Evolutionary conservation across 192 early-diverging fungal species (phyloP).

Genomic region (Backusella luteola): DNA sequence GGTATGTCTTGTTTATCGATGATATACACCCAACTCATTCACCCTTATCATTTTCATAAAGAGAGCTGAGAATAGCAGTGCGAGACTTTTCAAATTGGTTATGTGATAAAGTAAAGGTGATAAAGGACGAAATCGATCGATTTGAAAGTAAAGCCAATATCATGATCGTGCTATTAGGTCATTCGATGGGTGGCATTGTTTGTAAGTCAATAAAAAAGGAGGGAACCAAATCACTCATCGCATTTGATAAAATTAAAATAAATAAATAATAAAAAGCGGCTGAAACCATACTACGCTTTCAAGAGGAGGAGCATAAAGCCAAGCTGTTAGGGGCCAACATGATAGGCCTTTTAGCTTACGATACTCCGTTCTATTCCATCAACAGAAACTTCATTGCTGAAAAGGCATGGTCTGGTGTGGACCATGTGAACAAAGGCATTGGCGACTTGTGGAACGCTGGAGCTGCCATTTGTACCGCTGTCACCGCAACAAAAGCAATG

Average conservation of each 20-base stretch:
- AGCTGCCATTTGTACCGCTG: neutral
- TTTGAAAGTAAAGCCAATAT: slow-evolving; percentile 13
- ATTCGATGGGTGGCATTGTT: slow-evolving; percentile 64
- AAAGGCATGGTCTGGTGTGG: slow-evolving; percentile 8
- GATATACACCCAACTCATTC: neutral
- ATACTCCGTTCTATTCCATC: slow-evolving; percentile 54
- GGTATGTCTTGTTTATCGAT: slow-evolving; percentile 23
- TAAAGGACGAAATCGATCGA: slow-evolving; percentile 23
- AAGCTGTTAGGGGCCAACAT: slow-evolving; percentile 22
- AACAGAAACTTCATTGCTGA: slow-evolving; percentile 37
- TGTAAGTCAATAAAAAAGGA: slow-evolving; percentile 34
- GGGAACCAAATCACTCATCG: neutral
- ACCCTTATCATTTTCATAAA: neutral
- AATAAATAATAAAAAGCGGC: slow-evolving; percentile 34
- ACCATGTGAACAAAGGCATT: slow-evolving; percentile 16
- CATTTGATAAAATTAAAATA: neutral
- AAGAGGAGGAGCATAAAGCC: neutral
- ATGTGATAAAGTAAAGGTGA: slow-evolving; percentile 31
- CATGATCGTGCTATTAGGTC: slow-evolving; percentile 22
- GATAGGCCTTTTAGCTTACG: slow-evolving; percentile 51
- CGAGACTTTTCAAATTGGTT: slow-evolving; percentile 48
- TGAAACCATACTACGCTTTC: slow-evolving; percentile 41
- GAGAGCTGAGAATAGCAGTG: slow-evolving; percentile 38
- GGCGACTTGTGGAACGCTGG: neutral
- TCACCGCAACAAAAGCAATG: neutral